Evolutionary conservation across 192 early-diverging fungal genomes (phyloP), one percentile per base, ranked within the genome.

Genomic region (Backusella westeae): DNA sequence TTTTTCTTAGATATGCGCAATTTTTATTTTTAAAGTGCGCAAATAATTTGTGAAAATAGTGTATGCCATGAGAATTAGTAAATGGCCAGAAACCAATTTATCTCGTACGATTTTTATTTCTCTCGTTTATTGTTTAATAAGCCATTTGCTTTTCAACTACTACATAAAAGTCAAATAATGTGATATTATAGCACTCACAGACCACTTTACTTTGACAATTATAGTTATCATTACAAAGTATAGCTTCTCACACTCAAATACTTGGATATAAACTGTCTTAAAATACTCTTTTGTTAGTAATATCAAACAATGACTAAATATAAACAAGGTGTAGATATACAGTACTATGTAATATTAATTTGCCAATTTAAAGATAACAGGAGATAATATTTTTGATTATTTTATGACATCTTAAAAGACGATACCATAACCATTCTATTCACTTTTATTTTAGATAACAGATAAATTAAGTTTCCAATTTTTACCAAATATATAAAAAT

Each of bases 141-240:
- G 4, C 15, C 21, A 26, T 63, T 29, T 29, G 23, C 21, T 29
- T 14, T 29, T 63, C 26, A 63, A 6, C 56, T 63, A 63, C 26
- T 63, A 63, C 56, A 63, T 63, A 63, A 63, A 29, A 63, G 56
- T 63, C 56, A 63, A 63, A 63, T 63, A 29, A 63, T 63, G 26
- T 63, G 56, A 26, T 63, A 63, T 63, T 29, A 29, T 26, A 63
- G 56, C 26, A n/a, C 26, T 29, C 56, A 29, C 56, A 29, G 56
- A 26, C 26, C 56, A 23, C 56, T 9, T 29, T 63, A 63, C 26
- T 63, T 63, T 29, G 56, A 63, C 26, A 63, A 63, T 63, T 63
- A 63, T 63, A 63, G 56, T 10, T 63, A 26, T 14, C 56, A 63
- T 12, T 26, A 29, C 10, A 63, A 63, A 63, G 26, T 63, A 63